Evolutionary conservation across 345 rosid species (phyloP).

Genomic region (Cardamine occulta): DNA sequence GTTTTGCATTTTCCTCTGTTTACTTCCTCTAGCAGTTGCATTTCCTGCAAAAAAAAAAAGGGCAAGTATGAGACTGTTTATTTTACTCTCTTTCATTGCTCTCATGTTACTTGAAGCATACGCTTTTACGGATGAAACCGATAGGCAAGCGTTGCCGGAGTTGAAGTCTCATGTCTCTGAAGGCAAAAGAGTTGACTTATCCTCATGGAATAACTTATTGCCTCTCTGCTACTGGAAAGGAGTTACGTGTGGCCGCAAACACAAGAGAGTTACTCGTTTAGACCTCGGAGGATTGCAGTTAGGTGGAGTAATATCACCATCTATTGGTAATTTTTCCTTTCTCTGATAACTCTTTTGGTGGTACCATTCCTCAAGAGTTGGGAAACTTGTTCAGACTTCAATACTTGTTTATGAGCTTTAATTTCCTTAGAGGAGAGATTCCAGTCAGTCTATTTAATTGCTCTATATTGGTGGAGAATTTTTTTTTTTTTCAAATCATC

Average conservation of each 20-base stretch:
- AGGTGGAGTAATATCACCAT: slow-evolving; percentile 38
- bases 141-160: slow-evolving; percentile 28
- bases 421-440: not conserved
- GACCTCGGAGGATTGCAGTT: slow-evolving; percentile 14
- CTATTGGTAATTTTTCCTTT: slow-evolving; percentile 31
- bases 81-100: slow-evolving; percentile 20
- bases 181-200: slow-evolving; percentile 10
- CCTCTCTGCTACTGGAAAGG: slow-evolving; percentile 47
- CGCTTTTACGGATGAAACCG: slow-evolving; percentile 5
- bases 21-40: no score
- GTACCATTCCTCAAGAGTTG: slow-evolving; percentile 23
- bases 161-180: slow-evolving; percentile 31
- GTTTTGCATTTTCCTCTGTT: no score
- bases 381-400: slow-evolving; percentile 27
- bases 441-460: not conserved
- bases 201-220: slow-evolving; percentile 44
- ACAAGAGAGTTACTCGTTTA: slow-evolving; percentile 29
- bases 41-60: not conserved
- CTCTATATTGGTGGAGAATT: slow-evolving; percentile 17
- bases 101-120: slow-evolving; percentile 23
- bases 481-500: no score
- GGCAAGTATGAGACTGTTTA: slow-evolving; percentile 10
- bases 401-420: not conserved
- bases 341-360: slow-evolving; percentile 13
- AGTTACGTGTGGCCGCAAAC: slow-evolving; percentile 36